phyloP scores from a whole-genome alignment of 1,284 basidiomycete species.

The Vanrija humicola region DNA sequence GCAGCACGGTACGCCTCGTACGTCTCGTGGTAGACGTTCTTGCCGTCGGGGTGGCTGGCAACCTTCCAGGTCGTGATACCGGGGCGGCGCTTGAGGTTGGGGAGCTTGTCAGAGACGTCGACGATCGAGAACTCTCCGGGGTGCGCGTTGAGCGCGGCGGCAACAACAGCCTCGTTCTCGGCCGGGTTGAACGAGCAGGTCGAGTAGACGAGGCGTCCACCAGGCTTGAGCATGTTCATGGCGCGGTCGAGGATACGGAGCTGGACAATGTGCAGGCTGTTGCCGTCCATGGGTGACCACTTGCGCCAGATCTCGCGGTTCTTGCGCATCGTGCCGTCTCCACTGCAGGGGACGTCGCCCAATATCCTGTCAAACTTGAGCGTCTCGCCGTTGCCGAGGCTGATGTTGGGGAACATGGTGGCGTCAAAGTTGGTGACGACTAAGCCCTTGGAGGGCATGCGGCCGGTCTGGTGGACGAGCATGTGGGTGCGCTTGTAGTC shows the following conservation, averaged over 20 bases:
- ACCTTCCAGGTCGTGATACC: constrained; percentile 76
- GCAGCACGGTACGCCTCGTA: constrained; percentile 31
- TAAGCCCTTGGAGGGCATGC: constrained; percentile 85
- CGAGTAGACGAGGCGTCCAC: constrained; percentile 92
- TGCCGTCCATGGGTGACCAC: constrained; percentile 85
- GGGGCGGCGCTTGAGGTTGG: constrained; percentile 67
- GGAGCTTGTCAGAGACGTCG: constrained; percentile 69
- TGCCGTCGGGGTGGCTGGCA: constrained; percentile 31
- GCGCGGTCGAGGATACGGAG: constrained; percentile 86
- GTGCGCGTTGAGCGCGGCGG: constrained; percentile 69
- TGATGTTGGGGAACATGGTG: constrained; percentile 76
- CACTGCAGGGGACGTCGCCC: constrained; percentile 93
- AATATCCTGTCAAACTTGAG: constrained; percentile 89
- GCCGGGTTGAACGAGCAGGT: constrained; percentile 97
- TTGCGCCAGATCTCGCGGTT: constrained; percentile 93
- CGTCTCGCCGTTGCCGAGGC: constrained; percentile 46
- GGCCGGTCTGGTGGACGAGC: constrained; percentile 94
- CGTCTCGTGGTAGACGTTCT: constrained; percentile 34
- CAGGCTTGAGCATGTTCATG: constrained; percentile 80
- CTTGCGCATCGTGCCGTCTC: constrained; percentile 94
- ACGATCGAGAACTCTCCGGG: constrained; percentile 79
- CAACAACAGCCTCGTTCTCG: constrained; percentile 96
- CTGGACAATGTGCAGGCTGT: constrained; percentile 89
- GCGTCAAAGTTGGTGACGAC: constrained; percentile 97
- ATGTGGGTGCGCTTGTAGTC: constrained; percentile 94